These are phyloP conservation scores for Malus fusca DNA, from an alignment of 306 rosid species.

Conservation along the genomic window DNA sequence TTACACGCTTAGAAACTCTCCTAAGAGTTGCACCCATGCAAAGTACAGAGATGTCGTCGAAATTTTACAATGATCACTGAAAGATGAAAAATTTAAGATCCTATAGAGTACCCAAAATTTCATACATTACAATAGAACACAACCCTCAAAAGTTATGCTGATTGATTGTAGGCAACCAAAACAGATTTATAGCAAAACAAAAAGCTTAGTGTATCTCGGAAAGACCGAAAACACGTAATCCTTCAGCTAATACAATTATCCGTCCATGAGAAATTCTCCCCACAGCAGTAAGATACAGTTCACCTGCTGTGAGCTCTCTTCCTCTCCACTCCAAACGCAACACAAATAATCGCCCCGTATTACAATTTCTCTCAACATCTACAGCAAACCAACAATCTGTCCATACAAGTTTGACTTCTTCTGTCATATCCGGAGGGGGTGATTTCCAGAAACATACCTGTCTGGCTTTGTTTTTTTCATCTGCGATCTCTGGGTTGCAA, in stretches of 20 bases:
- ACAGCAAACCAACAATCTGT: conserved; percentile 8
- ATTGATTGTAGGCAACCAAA: background rate
- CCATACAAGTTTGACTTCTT: background rate
- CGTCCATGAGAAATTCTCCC: conserved; percentile 20
- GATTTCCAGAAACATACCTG: conserved; percentile 42
- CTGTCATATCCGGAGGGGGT: conserved; percentile 70
- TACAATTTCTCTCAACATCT: conserved; percentile 25
- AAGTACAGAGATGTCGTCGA: background rate
- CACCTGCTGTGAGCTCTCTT: conserved; percentile 14
- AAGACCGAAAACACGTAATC: background rate
- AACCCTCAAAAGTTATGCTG: background rate
- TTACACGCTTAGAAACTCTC: background rate
- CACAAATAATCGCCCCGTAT: conserved; percentile 11
- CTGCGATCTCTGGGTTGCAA: conserved; percentile 41
- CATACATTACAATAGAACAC: no score
- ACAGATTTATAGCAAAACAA: background rate
- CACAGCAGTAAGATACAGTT: conserved; percentile 6
- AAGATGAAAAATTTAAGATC: background rate
- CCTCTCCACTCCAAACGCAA: conserved; percentile 16
- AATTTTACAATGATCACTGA: background rate
- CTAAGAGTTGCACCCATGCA: background rate
- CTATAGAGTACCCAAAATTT: no score
- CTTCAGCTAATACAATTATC: conserved; percentile 1
- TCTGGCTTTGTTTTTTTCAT: conserved; percentile 45
- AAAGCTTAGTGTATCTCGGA: background rate